Conservation (phyloP, 106 monocot genomes). For the Dioscorea dumetorum region DNA sequence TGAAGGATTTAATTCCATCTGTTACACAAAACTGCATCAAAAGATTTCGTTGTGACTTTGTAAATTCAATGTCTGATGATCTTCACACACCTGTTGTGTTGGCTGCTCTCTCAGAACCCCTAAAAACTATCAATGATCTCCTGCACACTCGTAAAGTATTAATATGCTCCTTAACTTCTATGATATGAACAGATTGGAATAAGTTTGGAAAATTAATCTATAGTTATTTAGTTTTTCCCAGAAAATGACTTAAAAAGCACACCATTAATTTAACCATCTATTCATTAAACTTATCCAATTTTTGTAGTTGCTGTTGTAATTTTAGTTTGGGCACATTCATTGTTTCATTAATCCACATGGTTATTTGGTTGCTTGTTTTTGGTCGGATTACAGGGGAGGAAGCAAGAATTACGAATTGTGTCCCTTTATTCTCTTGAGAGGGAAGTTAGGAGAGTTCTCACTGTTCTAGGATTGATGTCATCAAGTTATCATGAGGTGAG, state of each 20-base stretch:
- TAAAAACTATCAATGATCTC: slow-evolving; percentile 88
- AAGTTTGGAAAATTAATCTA: too few species aligned
- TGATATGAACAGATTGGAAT: too few species aligned
- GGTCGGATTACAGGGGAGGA: slow-evolving; percentile 56
- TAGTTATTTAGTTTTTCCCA: too few species aligned
- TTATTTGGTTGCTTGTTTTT: neutral
- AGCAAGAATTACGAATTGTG: slow-evolving; percentile 52
- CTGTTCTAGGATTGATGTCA: slow-evolving; percentile 63
- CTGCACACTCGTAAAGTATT: slow-evolving; percentile 78
- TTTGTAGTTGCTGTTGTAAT: neutral
- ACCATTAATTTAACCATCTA: too few species aligned
- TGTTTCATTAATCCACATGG: neutral
- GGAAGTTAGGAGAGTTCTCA: slow-evolving; percentile 44
- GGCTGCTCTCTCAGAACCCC: slow-evolving; percentile 77
- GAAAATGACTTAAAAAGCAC: neutral
- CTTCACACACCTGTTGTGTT: slow-evolving; percentile 80
- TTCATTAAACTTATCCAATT: too few species aligned
- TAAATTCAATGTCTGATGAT: slow-evolving; percentile 76
- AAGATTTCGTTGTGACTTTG: slow-evolving; percentile 50
- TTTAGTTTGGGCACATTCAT: neutral
- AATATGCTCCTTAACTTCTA: neutral
- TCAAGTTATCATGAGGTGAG: slow-evolving; percentile 60
- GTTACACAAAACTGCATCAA: slow-evolving; percentile 37
- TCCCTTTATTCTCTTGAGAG: slow-evolving; percentile 55
- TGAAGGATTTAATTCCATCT: slow-evolving; percentile 28